Base-by-base conservation (phyloP, 768 basidiomycete genomes). In the Russula compacta region DNA sequence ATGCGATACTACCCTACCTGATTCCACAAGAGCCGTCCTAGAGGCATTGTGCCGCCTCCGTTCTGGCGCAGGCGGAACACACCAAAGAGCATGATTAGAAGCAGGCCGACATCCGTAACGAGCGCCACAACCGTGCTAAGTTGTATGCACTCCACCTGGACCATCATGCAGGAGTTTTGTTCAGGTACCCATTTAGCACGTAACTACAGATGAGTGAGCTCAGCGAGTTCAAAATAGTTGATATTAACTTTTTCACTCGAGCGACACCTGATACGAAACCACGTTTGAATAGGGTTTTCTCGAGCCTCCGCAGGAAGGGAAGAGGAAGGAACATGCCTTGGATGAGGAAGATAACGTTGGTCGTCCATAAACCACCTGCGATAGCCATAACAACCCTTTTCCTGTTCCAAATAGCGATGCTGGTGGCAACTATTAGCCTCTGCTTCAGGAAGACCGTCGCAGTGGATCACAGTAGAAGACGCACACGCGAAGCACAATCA, bases 401-500 rank as follows among this genome's bases (percentile, higher is more conserved):
- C 10, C 4, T 24, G 1, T 46, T 21, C 54, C 44, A 56, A 36
- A 46, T 46, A 14, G 54, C 54, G 14, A 56, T 21, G 43, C 54
- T 56, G n/a, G 14, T 5, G 3, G n/a, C 9, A 2, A 4, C 33
- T 2, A n/a, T 44, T 6, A 56, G 54, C 11, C 4, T 35, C 11
- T 11, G 11, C 6, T 29, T 3, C n/a, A 19, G 2, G 19, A 8
- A 21, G 36, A 4, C 14, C 5, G 15, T 9, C 15, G 14, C 15
- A 42, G 40, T 3, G 14, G 6, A 15, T 42, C 14, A 2, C 11
- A 39, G 10, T 29, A 29, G 40, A 10, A n/a, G 17, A 57, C 60
- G 39, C 15, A 61, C 60, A 61, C 38, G 21, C 60, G 60, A 49
- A 61, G 21, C 7, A 51, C 48, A 4, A 61, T 38, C 33, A 61